These are phyloP conservation scores for Xylaria scruposa DNA, from an alignment of 495 filamentous ascomycete genomes.

Conservation along the genomic window DNA sequence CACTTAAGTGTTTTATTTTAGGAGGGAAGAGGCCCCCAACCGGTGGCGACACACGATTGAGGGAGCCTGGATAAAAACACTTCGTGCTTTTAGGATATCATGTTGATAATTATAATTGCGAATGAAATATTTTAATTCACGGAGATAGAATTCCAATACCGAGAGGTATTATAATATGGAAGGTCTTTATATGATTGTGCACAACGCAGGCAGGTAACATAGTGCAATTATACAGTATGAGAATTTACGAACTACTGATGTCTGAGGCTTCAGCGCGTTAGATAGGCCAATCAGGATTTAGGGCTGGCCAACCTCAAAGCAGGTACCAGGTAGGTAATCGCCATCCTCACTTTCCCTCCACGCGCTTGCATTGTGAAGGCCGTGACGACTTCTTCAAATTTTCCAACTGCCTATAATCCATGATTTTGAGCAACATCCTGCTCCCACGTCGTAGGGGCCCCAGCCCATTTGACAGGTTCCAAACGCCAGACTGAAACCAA, in stretches of 20 bases:
- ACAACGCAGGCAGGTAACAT: neutral
- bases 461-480: neutral
- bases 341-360: neutral
- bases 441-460: neutral
- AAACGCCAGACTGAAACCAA: slow-evolving; percentile 15
- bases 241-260: neutral
- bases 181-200: neutral
- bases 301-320: neutral
- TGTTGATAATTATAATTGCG: neutral
- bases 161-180: neutral
- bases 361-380: neutral
- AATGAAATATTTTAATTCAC: neutral
- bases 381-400: neutral
- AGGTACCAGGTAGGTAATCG: neutral
- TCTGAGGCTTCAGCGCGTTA: slow-evolving; percentile 1
- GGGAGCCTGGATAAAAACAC: neutral
- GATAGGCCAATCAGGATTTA: slow-evolving; percentile 15
- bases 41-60: slow-evolving; percentile 5
- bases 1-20: slow-evolving; percentile 13
- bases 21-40: slow-evolving; percentile 5
- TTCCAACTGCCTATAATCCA: neutral
- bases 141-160: neutral
- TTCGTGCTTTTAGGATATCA: neutral
- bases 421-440: neutral
- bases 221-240: neutral